These are phyloP conservation scores for Monilinia laxa DNA, from an alignment of 2,329 filamentous ascomycete genomes.

Conservation along the genomic window DNA sequence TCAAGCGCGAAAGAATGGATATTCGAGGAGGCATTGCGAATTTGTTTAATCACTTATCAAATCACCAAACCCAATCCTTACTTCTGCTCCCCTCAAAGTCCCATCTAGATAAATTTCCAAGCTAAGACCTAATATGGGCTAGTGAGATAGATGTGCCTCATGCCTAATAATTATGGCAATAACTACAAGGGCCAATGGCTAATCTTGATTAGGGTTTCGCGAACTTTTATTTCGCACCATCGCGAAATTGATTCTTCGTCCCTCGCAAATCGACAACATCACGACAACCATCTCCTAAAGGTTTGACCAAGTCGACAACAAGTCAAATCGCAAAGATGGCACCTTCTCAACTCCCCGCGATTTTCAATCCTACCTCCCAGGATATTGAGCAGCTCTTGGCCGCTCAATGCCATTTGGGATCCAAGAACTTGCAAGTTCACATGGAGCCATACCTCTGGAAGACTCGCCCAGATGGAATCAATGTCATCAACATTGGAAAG, in stretches of 20 bases:
- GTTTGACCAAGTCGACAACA: slow-evolving; percentile 38
- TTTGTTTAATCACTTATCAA: slow-evolving; percentile 7
- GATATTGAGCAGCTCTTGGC: slow-evolving; percentile 99
- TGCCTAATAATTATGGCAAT: not conserved
- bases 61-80: not conserved
- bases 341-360: slow-evolving; percentile 86
- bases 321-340: slow-evolving; percentile 77
- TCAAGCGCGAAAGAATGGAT: slow-evolving; percentile 58
- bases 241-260: slow-evolving; percentile 21
- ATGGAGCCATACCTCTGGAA: slow-evolving; percentile 99
- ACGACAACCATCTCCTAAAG: slow-evolving; percentile 23
- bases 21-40: slow-evolving; percentile 65
- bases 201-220: slow-evolving; percentile 26
- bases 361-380: slow-evolving; percentile 93
- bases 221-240: slow-evolving; percentile 23
- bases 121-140: slow-evolving; percentile 35
- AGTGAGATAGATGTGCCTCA: slow-evolving; percentile 21
- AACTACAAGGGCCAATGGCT: not conserved
- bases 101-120: slow-evolving; percentile 22
- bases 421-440: slow-evolving; percentile 99
- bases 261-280: slow-evolving; percentile 32
- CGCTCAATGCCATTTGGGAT: slow-evolving; percentile 93
- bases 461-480: slow-evolving; percentile 97
- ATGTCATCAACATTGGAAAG: slow-evolving; percentile 99
- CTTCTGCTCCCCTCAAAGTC: slow-evolving; percentile 20